Conservation (phyloP, 768 basidiomycete genomes). For the Cyclocybe aegerita region DNA sequence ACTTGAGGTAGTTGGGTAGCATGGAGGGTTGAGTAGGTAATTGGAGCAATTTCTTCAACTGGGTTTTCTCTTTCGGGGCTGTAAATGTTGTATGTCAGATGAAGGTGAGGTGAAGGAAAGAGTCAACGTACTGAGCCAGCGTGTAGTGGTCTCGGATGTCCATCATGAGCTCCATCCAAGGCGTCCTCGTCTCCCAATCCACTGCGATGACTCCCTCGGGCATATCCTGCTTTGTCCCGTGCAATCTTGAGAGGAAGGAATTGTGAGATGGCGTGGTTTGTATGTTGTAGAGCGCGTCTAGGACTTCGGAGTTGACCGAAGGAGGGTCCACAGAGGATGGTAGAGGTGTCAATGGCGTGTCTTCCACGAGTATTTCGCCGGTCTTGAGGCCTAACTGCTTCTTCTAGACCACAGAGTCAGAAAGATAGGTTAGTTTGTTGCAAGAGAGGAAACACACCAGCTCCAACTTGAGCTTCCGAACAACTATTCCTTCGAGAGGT, state of each 20-base stretch:
- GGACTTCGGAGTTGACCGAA: slow-evolving; percentile 29
- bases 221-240: slow-evolving; percentile 35
- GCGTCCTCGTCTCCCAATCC: slow-evolving; percentile 71
- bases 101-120: not conserved
- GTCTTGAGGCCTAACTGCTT: slow-evolving; percentile 32
- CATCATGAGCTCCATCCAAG: slow-evolving; percentile 76
- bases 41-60: slow-evolving; percentile 45
- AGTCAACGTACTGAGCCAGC: slow-evolving; percentile 53
- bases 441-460: slow-evolving; percentile 27
- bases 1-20: slow-evolving; percentile 63
- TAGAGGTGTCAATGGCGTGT: slow-evolving; percentile 33
- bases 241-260: slow-evolving; percentile 68
- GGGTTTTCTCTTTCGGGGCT: slow-evolving; percentile 58
- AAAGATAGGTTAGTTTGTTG: not conserved
- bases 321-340: slow-evolving; percentile 23
- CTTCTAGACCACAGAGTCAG: slow-evolving; percentile 8
- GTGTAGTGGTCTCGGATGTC: slow-evolving; percentile 68
- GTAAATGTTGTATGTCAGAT: slow-evolving; percentile 2
- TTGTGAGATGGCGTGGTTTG: slow-evolving; percentile 60
- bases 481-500: slow-evolving; percentile 29
- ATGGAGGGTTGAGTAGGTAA: slow-evolving; percentile 63
- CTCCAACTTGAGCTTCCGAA: slow-evolving; percentile 47
- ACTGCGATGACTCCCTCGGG: slow-evolving; percentile 48
- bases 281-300: slow-evolving; percentile 56
- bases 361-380: slow-evolving; percentile 17